Percentiles rank a stretch among this genome's conserved stretches.
These are phyloP conservation scores for Suhomyces atakaporum DNA, from an alignment of 1,139 yeast genomes.

Conservation along the genomic window DNA sequence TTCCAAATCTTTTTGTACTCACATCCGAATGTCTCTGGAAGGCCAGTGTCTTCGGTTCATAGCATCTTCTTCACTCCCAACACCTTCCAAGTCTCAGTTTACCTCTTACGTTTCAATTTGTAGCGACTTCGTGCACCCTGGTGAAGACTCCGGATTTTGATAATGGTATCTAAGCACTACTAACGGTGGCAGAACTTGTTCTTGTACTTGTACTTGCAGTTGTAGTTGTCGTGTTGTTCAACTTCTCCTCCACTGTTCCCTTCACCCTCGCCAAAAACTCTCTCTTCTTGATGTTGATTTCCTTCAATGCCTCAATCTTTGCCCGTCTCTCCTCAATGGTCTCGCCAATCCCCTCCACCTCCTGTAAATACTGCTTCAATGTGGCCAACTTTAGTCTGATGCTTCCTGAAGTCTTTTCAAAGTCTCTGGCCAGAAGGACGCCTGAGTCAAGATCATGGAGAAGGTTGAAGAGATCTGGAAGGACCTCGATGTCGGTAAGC, in stretches of 20 bases:
- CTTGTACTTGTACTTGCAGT: background rate
- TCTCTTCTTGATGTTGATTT: constrained; percentile 28
- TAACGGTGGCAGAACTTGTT: too few species aligned
- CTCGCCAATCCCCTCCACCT: constrained; percentile 44
- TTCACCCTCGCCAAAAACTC: constrained; percentile 26
- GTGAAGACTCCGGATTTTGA: too few species aligned
- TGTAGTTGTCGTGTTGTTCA: constrained; percentile 1
- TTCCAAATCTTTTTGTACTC: too few species aligned
- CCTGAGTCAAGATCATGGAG: constrained; percentile 41
- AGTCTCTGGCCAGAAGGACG: constrained; percentile 43
- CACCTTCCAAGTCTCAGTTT: too few species aligned
- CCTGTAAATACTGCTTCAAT: constrained; percentile 33
- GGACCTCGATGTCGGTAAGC: constrained; percentile 33
- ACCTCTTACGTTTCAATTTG: too few species aligned
- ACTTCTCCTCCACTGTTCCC: constrained; percentile 17
- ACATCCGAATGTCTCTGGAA: too few species aligned
- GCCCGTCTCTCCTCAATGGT: constrained; percentile 31
- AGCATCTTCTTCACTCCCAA: too few species aligned
- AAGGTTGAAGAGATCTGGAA: constrained; percentile 42
- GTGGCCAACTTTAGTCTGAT: constrained; percentile 39
- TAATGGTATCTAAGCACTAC: too few species aligned
- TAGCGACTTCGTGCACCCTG: too few species aligned
- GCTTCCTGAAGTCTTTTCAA: constrained; percentile 47
- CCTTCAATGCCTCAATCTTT: constrained; percentile 28
- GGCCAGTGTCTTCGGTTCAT: too few species aligned